Evolutionary conservation across 805 yeast genomes (phyloP).

Genomic region (Blastobotrys attinorum): DNA sequence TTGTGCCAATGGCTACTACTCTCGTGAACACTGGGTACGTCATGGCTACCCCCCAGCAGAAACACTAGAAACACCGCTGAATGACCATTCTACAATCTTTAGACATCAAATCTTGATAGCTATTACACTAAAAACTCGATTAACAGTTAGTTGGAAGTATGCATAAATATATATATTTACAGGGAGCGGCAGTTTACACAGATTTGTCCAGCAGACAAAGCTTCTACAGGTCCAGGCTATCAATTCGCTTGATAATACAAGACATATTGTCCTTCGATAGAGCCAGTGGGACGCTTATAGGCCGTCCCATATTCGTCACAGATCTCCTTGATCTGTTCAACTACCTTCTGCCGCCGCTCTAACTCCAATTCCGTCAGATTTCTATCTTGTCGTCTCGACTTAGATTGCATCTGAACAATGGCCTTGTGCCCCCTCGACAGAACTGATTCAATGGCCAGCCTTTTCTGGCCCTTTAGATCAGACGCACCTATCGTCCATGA

Average conservation of each 20-base stretch:
- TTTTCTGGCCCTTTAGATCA: constrained; percentile 27
- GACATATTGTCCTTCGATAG: constrained; percentile 15
- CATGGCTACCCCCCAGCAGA: no score
- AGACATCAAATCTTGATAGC: no score
- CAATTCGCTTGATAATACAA: constrained; percentile 8
- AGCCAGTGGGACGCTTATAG: constrained; percentile 19
- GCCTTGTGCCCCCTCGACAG: constrained; percentile 24
- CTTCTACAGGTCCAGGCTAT: no score
- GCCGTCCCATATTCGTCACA: constrained; percentile 20
- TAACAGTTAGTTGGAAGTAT: no score
- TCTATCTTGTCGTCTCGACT: constrained; percentile 5
- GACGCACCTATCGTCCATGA: constrained; percentile 28
- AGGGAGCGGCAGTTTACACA: no score
- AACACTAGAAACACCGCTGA: no score
- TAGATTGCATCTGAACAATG: constrained; percentile 20
- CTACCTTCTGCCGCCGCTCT: constrained; percentile 23
- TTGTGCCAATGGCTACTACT: no score
- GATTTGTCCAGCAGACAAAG: no score
- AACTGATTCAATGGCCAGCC: constrained; percentile 25
- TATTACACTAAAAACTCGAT: no score
- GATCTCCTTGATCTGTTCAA: constrained; percentile 17
- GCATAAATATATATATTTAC: no score
- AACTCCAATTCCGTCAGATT: constrained; percentile 20
- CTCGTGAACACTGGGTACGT: no score
- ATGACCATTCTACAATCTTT: no score